Conservation (phyloP, 2,329 filamentous ascomycete genomes). For the Emergomyces pasteurianus region DNA sequence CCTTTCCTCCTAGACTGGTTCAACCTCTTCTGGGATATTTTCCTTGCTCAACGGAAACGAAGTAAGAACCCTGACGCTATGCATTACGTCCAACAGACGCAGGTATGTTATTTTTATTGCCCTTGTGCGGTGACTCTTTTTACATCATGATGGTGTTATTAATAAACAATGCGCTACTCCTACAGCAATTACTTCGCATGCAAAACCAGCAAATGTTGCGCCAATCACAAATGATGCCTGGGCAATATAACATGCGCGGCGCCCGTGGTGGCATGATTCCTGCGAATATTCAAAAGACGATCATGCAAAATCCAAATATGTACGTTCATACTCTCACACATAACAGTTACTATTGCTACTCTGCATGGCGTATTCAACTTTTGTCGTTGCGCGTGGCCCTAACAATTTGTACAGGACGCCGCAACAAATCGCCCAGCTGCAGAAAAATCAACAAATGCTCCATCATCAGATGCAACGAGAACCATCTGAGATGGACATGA, state of each 20-base stretch:
- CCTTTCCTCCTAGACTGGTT: slow-evolving; percentile 98
- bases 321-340: slow-evolving; percentile 18
- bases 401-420: slow-evolving; percentile 37
- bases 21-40: slow-evolving; percentile 94
- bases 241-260: slow-evolving; percentile 50
- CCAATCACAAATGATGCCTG: slow-evolving; percentile 50
- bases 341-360: not conserved
- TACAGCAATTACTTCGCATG: slow-evolving; percentile 54
- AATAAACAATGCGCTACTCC: not conserved
- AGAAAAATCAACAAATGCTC: slow-evolving; percentile 50
- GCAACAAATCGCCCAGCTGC: slow-evolving; percentile 58
- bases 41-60: slow-evolving; percentile 65
- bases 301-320: slow-evolving; percentile 54
- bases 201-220: slow-evolving; percentile 68
- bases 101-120: slow-evolving; percentile 41
- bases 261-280: slow-evolving; percentile 35
- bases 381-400: not conserved
- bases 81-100: slow-evolving; percentile 70
- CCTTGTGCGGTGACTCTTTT: not conserved
- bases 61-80: slow-evolving; percentile 51
- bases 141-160: not conserved
- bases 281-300: slow-evolving; percentile 52
- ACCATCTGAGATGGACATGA: slow-evolving; percentile 75
- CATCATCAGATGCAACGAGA: slow-evolving; percentile 79
- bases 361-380: too few relatives aligned